Evolutionary conservation across 2,329 filamentous ascomycete species (phyloP), one percentile per base, ranked within the genome.

Genomic region (Trichoderma guizhouense): DNA sequence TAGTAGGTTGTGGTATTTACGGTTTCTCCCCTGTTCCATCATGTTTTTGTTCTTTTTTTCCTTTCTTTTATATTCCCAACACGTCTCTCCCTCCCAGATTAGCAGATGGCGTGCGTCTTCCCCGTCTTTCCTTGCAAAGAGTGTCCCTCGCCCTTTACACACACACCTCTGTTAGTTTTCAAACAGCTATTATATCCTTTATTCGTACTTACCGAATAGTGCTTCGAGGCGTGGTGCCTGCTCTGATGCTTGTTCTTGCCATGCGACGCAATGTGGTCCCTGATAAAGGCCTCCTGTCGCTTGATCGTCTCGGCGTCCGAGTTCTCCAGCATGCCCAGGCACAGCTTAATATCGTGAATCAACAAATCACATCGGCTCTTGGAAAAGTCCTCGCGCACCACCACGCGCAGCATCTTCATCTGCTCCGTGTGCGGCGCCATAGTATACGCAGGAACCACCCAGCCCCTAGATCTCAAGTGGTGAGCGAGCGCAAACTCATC

Each of bases 391-490:
- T 98, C 95, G 65, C 95, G 90, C 5, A 98, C 93, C 0, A 98
- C 95, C 5, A 98, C 90, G 47, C 95, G 91, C 85, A 98, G 90
- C 88, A 98, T 91, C 87, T 97, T 97, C 78, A 98, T 86, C 74
- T 90, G 85, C 71, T 93, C 86, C 21, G 93, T 94, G 79, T 97
- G 87, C 21, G 95, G 95, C 0, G 95, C 95, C 95, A 98, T 98
- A 51, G 95, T 98, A 83, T 98, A 98, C 0, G 95, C 95, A 0
- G 95, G 95, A 0, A 98, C 93, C 34, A 98, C 92, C 95, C 95
- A 98, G 57, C 93, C 93, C 39, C 94, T 89, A 74, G 93, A 90
- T 66, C 95, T 92, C 30, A 98, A 88, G 81, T 94, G 92, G 79
- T 97, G 94, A 1, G 95, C 95, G 53, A 94, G 83, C 1, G 91